phyloP scores from a whole-genome alignment of 768 basidiomycete species.

The Hysterangium stoloniferum region DNA sequence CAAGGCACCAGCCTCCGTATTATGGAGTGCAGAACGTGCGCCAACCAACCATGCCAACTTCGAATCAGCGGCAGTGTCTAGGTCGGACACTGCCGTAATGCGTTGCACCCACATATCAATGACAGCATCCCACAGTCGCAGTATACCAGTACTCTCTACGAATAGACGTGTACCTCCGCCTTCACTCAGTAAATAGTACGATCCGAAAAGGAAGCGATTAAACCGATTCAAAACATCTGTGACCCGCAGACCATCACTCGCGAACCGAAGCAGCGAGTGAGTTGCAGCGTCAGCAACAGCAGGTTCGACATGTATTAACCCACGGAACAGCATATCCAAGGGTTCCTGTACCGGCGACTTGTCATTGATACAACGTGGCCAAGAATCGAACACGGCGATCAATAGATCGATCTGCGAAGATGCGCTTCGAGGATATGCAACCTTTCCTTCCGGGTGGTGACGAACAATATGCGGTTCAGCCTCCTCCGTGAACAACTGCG shows the following conservation, averaged over 20 bases:
- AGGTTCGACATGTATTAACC: conserved; percentile 82
- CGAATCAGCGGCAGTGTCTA: conserved; percentile 29
- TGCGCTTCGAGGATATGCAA: conserved; percentile 59
- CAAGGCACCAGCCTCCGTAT: conserved; percentile 64
- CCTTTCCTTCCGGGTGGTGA: conserved; percentile 52
- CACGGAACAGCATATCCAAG: conserved; percentile 72
- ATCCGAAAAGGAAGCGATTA: conserved; percentile 67
- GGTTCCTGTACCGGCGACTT: conserved; percentile 48
- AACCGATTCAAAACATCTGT: conserved; percentile 54
- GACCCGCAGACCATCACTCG: conserved; percentile 49
- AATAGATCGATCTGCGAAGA: conserved; percentile 62
- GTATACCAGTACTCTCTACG: conserved; percentile 57
- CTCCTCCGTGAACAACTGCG: conserved; percentile 56
- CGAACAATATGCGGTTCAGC: conserved; percentile 58
- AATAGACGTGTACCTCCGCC: conserved; percentile 54
- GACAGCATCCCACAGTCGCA: conserved; percentile 66
- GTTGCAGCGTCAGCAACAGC: conserved; percentile 59
- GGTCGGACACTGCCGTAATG: conserved; percentile 33
- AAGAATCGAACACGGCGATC: conserved; percentile 70
- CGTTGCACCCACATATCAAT: conserved; percentile 61
- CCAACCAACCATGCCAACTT: conserved; percentile 35
- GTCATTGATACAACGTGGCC: conserved; percentile 72
- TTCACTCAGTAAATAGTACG: conserved; percentile 53
- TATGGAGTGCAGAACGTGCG: conserved; percentile 41
- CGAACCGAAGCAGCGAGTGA: conserved; percentile 63